A percentile compares a stretch with the other conserved stretches of the same genome.
These are phyloP conservation scores for Mycena vulgaris DNA, from an alignment of 768 basidiomycete genomes.

Conservation along the genomic window DNA sequence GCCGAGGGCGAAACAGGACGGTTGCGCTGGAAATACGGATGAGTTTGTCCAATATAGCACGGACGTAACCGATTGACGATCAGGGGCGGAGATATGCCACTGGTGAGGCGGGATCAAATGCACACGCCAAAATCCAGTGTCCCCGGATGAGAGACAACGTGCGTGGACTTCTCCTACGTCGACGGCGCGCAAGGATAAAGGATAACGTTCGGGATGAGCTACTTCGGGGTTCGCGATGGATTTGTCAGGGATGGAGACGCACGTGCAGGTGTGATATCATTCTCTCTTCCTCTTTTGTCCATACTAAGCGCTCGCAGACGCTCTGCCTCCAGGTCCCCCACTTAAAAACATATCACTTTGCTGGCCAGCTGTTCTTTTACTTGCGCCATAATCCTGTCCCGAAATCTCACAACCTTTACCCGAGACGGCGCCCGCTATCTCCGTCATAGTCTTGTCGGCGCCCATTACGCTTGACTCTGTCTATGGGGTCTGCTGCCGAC, in stretches of 20 bases:
- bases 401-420: background rate
- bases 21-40: background rate
- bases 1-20: background rate
- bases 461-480: constrained; percentile 4
- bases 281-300: constrained; percentile 2
- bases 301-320: constrained; percentile 8
- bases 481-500: constrained; percentile 46
- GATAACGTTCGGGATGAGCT: too few species aligned
- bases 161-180: background rate
- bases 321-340: background rate
- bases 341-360: background rate
- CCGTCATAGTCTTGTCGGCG: constrained; percentile 2
- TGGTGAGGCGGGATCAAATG: background rate
- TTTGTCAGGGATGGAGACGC: background rate
- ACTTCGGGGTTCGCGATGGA: too few species aligned
- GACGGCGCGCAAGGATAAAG: background rate
- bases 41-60: background rate
- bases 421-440: constrained; percentile 10
- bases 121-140: background rate
- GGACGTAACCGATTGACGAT: background rate
- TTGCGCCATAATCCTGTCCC: background rate
- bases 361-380: background rate
- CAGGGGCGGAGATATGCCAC: constrained; percentile 15
- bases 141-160: background rate
- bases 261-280: constrained; percentile 8